Percentiles rank a stretch among this genome's conserved stretches.
Conservation (phyloP, 179 eudicot species). For the Vitellaria paradoxa region DNA sequence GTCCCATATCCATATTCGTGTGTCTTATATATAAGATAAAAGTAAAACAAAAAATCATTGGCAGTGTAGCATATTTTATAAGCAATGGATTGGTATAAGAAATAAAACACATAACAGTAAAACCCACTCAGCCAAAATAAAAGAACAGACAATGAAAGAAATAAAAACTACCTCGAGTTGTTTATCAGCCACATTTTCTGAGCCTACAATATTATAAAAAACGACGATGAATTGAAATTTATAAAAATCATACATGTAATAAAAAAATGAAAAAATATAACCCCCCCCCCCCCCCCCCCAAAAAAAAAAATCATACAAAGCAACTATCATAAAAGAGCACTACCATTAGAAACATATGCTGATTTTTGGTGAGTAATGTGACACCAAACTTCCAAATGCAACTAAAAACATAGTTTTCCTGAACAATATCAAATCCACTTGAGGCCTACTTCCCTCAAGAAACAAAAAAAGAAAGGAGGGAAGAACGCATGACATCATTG, state of each 20-base stretch:
- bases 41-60: too few relatives aligned
- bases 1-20: too few relatives aligned
- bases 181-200: conserved; percentile 19
- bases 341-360: too few relatives aligned
- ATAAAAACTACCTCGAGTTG: conserved; percentile 20
- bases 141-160: not conserved
- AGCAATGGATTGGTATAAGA: not conserved
- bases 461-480: too few relatives aligned
- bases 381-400: too few relatives aligned
- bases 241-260: not conserved
- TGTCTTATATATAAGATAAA: too few relatives aligned
- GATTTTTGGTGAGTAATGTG: too few relatives aligned
- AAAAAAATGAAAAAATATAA: not conserved
- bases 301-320: not conserved
- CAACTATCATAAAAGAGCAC: not conserved
- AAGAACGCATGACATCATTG: too few relatives aligned
- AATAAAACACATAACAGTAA: not conserved
- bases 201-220: conserved; percentile 18
- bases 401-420: too few relatives aligned
- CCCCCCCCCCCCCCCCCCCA: too few relatives aligned
- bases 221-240: conserved; percentile 10
- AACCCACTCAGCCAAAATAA: not conserved
- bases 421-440: too few relatives aligned
- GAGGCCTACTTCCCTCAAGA: too few relatives aligned
- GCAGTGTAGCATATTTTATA: not conserved